These are phyloP conservation scores for Scheffersomyces ergatensis DNA, from an alignment of 805 yeast genomes.

Conservation along the genomic window DNA sequence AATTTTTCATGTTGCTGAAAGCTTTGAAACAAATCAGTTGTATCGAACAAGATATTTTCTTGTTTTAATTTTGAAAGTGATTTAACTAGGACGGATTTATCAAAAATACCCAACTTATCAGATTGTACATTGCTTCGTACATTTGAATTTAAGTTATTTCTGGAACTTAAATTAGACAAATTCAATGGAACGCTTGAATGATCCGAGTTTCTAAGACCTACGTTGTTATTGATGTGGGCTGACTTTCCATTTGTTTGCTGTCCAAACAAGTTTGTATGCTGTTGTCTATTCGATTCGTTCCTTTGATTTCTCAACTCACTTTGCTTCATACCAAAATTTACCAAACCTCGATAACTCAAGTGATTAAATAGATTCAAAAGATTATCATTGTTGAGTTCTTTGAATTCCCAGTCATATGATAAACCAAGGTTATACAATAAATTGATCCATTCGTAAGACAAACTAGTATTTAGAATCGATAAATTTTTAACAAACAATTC, in stretches of 20 bases:
- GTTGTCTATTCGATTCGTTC: constrained; percentile 2
- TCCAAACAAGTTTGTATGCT: background rate
- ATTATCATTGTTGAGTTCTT: constrained; percentile 31
- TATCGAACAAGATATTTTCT: constrained; percentile 19
- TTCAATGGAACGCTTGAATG: background rate
- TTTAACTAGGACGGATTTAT: constrained; percentile 12
- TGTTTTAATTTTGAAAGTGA: constrained; percentile 13
- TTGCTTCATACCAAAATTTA: constrained; percentile 31
- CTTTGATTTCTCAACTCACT: constrained; percentile 22
- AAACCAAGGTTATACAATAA: constrained; percentile 43
- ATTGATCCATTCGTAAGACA: constrained; percentile 51
- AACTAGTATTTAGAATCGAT: constrained; percentile 32
- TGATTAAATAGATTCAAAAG: constrained; percentile 40
- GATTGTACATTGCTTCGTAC: background rate
- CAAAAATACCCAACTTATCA: constrained; percentile 5
- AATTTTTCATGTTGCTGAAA: constrained; percentile 1
- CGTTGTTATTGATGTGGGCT: background rate
- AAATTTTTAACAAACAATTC: constrained; percentile 37
- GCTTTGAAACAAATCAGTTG: constrained; percentile 10
- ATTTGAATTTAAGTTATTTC: background rate
- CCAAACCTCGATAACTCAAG: constrained; percentile 34
- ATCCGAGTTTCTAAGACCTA: background rate
- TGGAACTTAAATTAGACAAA: background rate
- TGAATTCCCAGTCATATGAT: constrained; percentile 49
- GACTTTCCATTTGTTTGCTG: background rate